Evolutionary conservation across 108 stramenopile genomes (phyloP).

Genomic region (Stephanodiscus triporus): DNA sequence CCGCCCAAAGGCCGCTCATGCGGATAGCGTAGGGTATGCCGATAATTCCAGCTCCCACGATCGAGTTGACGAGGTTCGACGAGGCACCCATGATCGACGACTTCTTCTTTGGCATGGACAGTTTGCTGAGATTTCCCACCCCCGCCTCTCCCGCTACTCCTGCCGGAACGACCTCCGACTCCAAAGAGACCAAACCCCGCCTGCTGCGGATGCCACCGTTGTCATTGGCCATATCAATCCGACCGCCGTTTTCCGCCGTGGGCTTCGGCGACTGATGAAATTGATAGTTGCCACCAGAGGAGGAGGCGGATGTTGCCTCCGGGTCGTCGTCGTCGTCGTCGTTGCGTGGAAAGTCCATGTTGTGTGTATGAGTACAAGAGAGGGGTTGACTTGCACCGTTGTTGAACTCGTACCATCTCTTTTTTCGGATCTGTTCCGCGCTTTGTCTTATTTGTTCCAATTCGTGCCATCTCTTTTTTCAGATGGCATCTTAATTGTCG

Average conservation of each 20-base stretch:
- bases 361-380: too few relatives aligned
- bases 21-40: conserved; percentile 83
- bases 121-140: not conserved
- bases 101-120: conserved; percentile 64
- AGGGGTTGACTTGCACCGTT: too few relatives aligned
- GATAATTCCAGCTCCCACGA: conserved; percentile 89
- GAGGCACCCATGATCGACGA: conserved; percentile 67
- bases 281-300: not conserved
- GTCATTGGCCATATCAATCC: not conserved
- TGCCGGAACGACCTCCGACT: not conserved
- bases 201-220: not conserved
- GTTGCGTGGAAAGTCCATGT: too few relatives aligned
- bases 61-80: conserved; percentile 80
- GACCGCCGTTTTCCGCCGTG: too few relatives aligned
- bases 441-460: too few relatives aligned
- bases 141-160: not conserved
- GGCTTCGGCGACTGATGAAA: not conserved
- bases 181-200: not conserved
- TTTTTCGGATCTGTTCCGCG: too few relatives aligned
- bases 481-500: too few relatives aligned
- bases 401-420: too few relatives aligned
- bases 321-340: too few relatives aligned
- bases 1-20: conserved; percentile 66
- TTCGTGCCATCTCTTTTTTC: too few relatives aligned
- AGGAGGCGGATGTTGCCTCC: too few relatives aligned